These are phyloP conservation scores for Scheffersomyces illinoinensis DNA, from an alignment of 1,139 yeast species.

Conservation along the genomic window DNA sequence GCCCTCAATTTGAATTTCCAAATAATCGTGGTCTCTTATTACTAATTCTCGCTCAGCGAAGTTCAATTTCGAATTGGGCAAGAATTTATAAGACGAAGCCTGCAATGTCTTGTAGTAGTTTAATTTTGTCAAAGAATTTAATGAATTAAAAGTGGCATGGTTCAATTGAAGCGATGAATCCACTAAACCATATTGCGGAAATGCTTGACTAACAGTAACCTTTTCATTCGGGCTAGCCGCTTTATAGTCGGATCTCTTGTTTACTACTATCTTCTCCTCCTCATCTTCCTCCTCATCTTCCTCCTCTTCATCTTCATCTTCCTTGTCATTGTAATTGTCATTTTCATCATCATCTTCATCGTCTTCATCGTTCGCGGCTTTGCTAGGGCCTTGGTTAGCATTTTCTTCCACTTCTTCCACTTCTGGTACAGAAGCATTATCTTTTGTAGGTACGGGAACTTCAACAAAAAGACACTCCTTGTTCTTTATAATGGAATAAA, in stretches of 20 bases:
- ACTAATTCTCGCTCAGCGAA: constrained; percentile 33
- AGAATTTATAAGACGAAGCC: constrained; percentile 19
- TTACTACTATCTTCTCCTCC: constrained; percentile 1
- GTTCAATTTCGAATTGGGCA: constrained; percentile 31
- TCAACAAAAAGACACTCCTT: constrained; percentile 18
- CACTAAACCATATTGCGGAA: constrained; percentile 44
- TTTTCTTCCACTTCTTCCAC: constrained; percentile 5
- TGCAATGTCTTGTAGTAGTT: constrained; percentile 33
- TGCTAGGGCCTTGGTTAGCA: too few relatives aligned
- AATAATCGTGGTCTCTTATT: constrained; percentile 28
- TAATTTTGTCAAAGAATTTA: constrained; percentile 36
- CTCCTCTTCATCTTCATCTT: constrained; percentile 1
- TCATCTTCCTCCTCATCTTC: constrained; percentile 7
- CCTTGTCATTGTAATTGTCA: constrained; percentile 2
- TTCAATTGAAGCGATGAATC: constrained; percentile 29
- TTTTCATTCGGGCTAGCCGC: constrained; percentile 19
- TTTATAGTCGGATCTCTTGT: constrained; percentile 2
- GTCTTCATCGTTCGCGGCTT: not conserved
- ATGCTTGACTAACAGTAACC: constrained; percentile 40
- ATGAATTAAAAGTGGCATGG: constrained; percentile 39
- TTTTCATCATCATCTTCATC: constrained; percentile 3
- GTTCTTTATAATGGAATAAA: constrained; percentile 19
- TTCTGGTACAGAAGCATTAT: not conserved
- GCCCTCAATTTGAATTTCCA: constrained; percentile 23
- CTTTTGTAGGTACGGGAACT: not conserved